Evolutionary conservation across 1,139 yeast species (phyloP), one percentile per base, ranked within the genome.

Genomic region (Yamadazyma dushanensis): DNA sequence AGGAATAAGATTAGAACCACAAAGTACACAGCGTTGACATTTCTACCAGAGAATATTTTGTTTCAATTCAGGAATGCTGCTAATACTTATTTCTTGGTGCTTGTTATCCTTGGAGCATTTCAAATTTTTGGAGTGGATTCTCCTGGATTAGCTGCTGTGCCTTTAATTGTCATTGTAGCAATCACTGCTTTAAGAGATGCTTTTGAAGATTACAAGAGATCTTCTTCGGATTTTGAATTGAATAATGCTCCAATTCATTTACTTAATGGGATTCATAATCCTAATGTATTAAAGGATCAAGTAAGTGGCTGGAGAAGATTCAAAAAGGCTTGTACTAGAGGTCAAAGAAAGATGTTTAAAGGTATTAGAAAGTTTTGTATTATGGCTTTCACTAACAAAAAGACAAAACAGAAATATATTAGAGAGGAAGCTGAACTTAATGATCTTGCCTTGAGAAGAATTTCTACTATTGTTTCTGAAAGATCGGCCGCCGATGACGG

Each of bases 1-100:
- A 75, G 96, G 56, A 92, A 92, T 66, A 92, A 92, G 61, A 88
- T 92, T 51, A 82, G 97, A 66, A 90, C 98, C 1, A 89, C 98
- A 4, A 90, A 89, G 61, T 92, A 92, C 60, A 90, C 97, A 8
- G 96, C 97, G 5, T 56, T 92, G 34, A 69, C 94, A 5, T 92
- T 92, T 52, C 54, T 92, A 30, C 97, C 97, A 10, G 89, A 88
- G 61, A 90, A 92, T 59, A 59, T 92, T 31, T 57, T 69, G 39
- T 73, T 72, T 47, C 97, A 92, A 63, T 90, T 92, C 59, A 80
- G 78, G 43, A 92, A 90, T 57, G 80, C 90, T 46, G 98, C 98
- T 36, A 92, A 92, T 61, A 64, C 83, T 32, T 92, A 88, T 66
- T 92, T 92, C 73, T 68, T 92, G 57, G 62, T 85, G 32, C 67